These are phyloP conservation scores for Coemansia reversa DNA, from an alignment of 192 early-diverging fungal genomes.

Conservation along the genomic window DNA sequence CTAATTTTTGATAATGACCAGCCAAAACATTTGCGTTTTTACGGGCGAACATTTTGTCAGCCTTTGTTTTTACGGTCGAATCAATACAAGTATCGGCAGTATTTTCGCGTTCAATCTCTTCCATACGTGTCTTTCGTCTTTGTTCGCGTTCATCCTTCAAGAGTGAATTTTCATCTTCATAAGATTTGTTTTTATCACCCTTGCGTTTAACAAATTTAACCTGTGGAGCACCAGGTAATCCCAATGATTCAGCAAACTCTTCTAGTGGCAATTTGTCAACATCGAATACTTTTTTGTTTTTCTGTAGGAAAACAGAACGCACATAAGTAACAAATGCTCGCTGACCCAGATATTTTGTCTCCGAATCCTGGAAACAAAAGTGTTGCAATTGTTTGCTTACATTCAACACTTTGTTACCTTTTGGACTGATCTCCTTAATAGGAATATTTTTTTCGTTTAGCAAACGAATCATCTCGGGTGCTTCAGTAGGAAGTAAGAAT, in stretches of 20 bases:
- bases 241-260: conserved; percentile 82
- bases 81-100: conserved; percentile 19
- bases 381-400: conserved; percentile 83
- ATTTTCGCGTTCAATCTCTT: conserved; percentile 35
- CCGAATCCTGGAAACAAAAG: conserved; percentile 89
- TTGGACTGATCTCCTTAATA: conserved; percentile 86
- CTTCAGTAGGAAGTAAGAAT: conserved; percentile 86
- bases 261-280: conserved; percentile 84
- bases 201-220: conserved; percentile 84
- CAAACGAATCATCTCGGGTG: conserved; percentile 73
- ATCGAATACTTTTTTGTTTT: conserved; percentile 88
- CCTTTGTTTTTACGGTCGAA: conserved; percentile 62
- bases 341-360: conserved; percentile 96
- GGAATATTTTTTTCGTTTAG: conserved; percentile 78
- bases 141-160: conserved; percentile 42
- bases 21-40: conserved; percentile 90
- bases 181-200: conserved; percentile 68
- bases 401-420: conserved; percentile 75
- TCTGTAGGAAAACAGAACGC: conserved; percentile 86
- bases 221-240: conserved; percentile 92
- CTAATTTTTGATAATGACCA: conserved; percentile 85
- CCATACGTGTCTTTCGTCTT: conserved; percentile 17
- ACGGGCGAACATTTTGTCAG: conserved; percentile 90
- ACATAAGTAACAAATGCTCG: conserved; percentile 96
- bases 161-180: conserved; percentile 54